Conservation (phyloP, 306 rosid genomes). For the Cicer pinnatifidum region DNA sequence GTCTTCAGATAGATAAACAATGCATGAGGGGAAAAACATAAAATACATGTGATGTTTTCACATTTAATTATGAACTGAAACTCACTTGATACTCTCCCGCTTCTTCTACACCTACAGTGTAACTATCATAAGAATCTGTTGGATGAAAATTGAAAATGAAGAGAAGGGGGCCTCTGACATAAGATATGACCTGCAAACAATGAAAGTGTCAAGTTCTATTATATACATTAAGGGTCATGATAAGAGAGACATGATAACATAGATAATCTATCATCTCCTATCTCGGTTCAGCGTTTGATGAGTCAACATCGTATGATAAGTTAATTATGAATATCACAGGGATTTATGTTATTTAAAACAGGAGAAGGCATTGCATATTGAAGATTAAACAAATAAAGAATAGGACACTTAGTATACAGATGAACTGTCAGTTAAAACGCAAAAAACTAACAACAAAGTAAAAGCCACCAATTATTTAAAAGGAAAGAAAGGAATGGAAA, state of each 20-base stretch:
- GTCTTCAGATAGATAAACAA: conserved; percentile 8
- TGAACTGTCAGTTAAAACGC: conserved; percentile 47
- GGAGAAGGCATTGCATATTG: conserved; percentile 15
- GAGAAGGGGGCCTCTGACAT: conserved; percentile 83
- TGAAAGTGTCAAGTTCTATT: conserved; percentile 1
- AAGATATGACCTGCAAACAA: conserved; percentile 84
- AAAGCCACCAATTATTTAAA: conserved; percentile 26
- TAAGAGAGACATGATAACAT: too few relatives aligned
- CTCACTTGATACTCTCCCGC: conserved; percentile 96
- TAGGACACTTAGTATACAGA: conserved; percentile 50
- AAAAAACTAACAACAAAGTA: conserved; percentile 25
- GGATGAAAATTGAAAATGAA: conserved; percentile 93
- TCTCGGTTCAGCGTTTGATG: too few relatives aligned
- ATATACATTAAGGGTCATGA: neutral
- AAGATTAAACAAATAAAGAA: conserved; percentile 14
- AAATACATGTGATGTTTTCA: neutral
- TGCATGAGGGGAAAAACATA: neutral
- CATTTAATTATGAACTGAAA: conserved; percentile 16
- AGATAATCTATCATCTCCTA: too few relatives aligned
- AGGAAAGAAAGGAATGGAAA: conserved; percentile 16
- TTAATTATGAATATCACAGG: neutral
- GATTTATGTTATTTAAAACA: conserved; percentile 8
- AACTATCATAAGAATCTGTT: conserved; percentile 67
- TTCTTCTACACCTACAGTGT: conserved; percentile 83
- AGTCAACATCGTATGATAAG: too few relatives aligned